Evolutionary conservation across 306 rosid species (phyloP).

Genomic region (Arachis stenosperma): DNA sequence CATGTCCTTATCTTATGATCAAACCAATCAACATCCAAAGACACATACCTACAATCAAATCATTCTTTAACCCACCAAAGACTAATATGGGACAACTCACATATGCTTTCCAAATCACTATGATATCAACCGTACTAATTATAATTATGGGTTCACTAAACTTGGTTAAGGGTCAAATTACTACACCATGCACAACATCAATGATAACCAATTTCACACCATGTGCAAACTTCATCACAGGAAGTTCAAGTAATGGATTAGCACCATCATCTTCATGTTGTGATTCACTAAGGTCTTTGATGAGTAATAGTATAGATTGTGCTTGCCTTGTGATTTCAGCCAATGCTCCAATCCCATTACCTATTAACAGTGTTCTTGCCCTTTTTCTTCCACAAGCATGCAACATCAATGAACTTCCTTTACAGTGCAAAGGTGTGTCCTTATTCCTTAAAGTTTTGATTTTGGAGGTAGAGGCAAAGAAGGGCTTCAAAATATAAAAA

Average conservation of each 20-base stretch:
- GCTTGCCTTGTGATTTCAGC: slow-evolving; percentile 65
- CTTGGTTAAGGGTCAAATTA: slow-evolving; percentile 43
- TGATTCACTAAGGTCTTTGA: slow-evolving; percentile 52
- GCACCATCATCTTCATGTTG: slow-evolving; percentile 60
- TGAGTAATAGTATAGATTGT: slow-evolving; percentile 52
- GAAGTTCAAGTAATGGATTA: slow-evolving; percentile 56
- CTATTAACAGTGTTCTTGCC: slow-evolving; percentile 52
- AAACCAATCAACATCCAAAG: slow-evolving; percentile 24
- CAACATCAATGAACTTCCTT: slow-evolving; percentile 37
- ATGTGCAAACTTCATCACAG: slow-evolving; percentile 70
- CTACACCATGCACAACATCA: slow-evolving; percentile 67
- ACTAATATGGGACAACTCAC: slow-evolving; percentile 46
- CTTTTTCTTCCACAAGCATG: slow-evolving; percentile 59
- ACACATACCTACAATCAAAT: background rate
- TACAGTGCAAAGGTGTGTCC: slow-evolving; percentile 62
- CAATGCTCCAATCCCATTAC: slow-evolving; percentile 60
- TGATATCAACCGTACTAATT: slow-evolving; percentile 14
- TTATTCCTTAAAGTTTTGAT: too few species aligned
- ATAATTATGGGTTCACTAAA: slow-evolving; percentile 31
- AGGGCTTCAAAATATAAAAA: too few species aligned
- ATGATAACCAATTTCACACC: slow-evolving; percentile 73
- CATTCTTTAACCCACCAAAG: background rate
- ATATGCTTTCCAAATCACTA: slow-evolving; percentile 18
- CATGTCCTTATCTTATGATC: slow-evolving; percentile 9
- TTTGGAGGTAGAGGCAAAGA: too few species aligned